Evolutionary conservation across 192 early-diverging fungal species (phyloP).

Genomic region (Backusella westeae): DNA sequence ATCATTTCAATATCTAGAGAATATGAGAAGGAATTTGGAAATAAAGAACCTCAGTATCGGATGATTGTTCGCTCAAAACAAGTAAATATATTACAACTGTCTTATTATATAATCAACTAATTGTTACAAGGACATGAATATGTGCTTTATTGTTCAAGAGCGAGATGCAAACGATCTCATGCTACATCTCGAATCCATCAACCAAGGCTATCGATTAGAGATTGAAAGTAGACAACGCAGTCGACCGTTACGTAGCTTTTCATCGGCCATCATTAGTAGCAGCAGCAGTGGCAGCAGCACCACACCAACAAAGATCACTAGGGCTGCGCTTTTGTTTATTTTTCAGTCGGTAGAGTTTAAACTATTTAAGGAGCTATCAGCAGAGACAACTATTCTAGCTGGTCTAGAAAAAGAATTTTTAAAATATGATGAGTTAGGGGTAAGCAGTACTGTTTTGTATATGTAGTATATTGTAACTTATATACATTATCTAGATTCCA

Average conservation of each 20-base stretch:
- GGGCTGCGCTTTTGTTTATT: slow-evolving; percentile 19
- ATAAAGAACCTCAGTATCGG: slow-evolving; percentile 1
- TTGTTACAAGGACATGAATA: background rate
- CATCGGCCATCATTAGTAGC: background rate
- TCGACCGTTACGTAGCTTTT: background rate
- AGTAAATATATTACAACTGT: background rate
- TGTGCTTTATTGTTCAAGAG: slow-evolving; percentile 10
- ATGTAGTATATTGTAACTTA: no score
- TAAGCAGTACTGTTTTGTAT: slow-evolving; percentile 12
- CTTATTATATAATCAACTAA: no score
- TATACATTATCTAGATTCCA: slow-evolving; percentile 22
- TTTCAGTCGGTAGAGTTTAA: slow-evolving; percentile 34
- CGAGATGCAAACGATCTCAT: slow-evolving; percentile 5
- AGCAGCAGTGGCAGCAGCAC: background rate
- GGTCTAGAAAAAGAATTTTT: slow-evolving; percentile 68
- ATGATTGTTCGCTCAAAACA: slow-evolving; percentile 16
- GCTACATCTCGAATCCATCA: background rate
- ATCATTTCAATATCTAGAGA: background rate
- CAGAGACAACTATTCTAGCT: slow-evolving; percentile 44
- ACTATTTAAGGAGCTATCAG: slow-evolving; percentile 55
- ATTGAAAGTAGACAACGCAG: background rate
- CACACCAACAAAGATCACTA: slow-evolving; percentile 13
- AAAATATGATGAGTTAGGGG: slow-evolving; percentile 72
- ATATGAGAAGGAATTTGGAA: background rate
- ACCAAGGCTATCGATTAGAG: background rate